Percentiles rank a stretch among this genome's conserved stretches.
Conservation (phyloP, 129 eudicot species). For the Centaurea solstitialis region DNA sequence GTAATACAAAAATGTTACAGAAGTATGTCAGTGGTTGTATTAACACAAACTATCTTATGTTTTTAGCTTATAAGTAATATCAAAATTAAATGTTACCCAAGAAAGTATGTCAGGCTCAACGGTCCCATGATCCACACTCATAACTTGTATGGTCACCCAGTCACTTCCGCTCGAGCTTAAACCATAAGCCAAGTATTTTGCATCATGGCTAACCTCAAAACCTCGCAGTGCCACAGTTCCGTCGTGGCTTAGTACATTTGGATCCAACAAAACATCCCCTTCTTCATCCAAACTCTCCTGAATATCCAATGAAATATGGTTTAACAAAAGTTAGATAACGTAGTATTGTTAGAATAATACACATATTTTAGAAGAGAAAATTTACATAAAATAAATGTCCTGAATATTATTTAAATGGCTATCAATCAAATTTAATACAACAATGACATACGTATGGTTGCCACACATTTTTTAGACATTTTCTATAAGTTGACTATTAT, state of each 20-base stretch:
- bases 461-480: neutral
- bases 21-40: slow-evolving; percentile 69
- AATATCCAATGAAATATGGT: neutral
- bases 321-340: neutral
- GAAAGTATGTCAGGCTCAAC: slow-evolving; percentile 64
- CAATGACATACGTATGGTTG: neutral
- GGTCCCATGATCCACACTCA: slow-evolving; percentile 51
- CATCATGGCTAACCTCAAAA: slow-evolving; percentile 80
- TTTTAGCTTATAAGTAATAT: neutral
- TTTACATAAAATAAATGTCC: neutral
- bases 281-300: slow-evolving; percentile 83
- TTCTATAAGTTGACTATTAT: neutral
- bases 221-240: slow-evolving; percentile 74
- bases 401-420: neutral
- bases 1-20: slow-evolving; percentile 32
- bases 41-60: neutral
- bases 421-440: neutral
- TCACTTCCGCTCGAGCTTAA: slow-evolving; percentile 92
- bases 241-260: slow-evolving; percentile 81
- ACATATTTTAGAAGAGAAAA: too few relatives aligned
- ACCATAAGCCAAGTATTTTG: slow-evolving; percentile 77
- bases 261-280: slow-evolving; percentile 79
- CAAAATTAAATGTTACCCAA: slow-evolving; percentile 50
- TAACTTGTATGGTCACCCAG: slow-evolving; percentile 83
- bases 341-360: too few relatives aligned